Evolutionary conservation across 495 filamentous ascomycete species (phyloP).

Genomic region (Hypoxylon fuscum): DNA sequence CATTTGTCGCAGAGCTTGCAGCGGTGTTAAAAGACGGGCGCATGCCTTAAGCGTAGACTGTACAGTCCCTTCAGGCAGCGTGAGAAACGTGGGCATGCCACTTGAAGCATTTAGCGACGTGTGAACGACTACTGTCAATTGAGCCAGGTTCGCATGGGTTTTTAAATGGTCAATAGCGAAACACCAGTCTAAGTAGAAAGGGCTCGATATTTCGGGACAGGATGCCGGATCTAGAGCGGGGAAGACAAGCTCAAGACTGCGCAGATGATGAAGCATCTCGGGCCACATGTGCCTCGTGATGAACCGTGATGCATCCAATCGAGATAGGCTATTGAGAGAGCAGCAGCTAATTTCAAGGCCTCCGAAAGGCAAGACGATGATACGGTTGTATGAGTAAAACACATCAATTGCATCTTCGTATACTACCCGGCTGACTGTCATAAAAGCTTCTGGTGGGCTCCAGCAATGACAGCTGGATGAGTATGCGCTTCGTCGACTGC

Average conservation of each 20-base stretch:
- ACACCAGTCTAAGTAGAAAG: background rate
- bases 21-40: background rate
- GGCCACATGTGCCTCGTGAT: conserved; percentile 3
- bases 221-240: background rate
- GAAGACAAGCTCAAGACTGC: conserved; percentile 9
- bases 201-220: background rate
- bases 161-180: conserved; percentile 4
- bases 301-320: background rate
- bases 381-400: conserved; percentile 8
- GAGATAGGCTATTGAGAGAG: background rate
- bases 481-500: background rate
- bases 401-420: conserved; percentile 7
- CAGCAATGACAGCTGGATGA: conserved; percentile 7
- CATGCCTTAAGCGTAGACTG: background rate
- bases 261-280: background rate
- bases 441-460: background rate
- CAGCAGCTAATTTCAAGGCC: background rate
- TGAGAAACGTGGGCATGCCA: background rate
- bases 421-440: conserved; percentile 1
- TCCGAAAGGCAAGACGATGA: background rate
- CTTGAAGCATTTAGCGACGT: background rate
- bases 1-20: background rate
- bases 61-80: background rate
- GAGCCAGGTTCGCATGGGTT: background rate
- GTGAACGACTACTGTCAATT: background rate